Evolutionary conservation across 768 basidiomycete species (phyloP).

Genomic region (Crucibulum laeve): DNA sequence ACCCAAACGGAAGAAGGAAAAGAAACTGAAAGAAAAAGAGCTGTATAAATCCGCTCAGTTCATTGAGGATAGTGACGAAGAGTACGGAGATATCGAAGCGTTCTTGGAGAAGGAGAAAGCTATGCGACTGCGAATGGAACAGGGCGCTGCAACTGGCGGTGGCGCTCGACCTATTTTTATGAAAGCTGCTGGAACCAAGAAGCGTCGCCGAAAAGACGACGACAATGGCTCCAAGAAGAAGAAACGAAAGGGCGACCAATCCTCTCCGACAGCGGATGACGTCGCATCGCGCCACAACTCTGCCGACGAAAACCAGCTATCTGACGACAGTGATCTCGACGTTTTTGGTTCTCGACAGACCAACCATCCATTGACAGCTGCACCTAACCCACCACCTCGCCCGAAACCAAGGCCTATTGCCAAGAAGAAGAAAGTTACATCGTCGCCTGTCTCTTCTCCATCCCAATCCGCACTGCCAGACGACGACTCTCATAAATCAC

Average conservation of each 20-base stretch:
- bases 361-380: too few species aligned
- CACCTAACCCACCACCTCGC: constrained; percentile 24
- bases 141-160: constrained; percentile 39
- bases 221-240: constrained; percentile 24
- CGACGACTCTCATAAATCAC: too few species aligned
- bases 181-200: constrained; percentile 48
- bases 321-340: constrained; percentile 13
- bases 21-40: constrained; percentile 54
- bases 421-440: constrained; percentile 7
- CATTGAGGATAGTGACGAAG: constrained; percentile 88
- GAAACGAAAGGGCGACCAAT: constrained; percentile 24
- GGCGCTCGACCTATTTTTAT: constrained; percentile 41
- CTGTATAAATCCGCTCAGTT: constrained; percentile 86
- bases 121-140: constrained; percentile 50
- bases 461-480: too few species aligned
- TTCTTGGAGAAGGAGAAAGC: constrained; percentile 77
- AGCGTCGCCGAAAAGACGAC: constrained; percentile 37
- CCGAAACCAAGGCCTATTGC: constrained; percentile 32
- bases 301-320: constrained; percentile 18
- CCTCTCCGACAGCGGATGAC: constrained; percentile 13
- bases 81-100: constrained; percentile 73
- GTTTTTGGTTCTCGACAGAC: constrained; percentile 1
- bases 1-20: constrained; percentile 51
- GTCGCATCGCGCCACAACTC: constrained; percentile 14
- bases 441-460: neutral